Conservation (phyloP, 2,329 filamentous ascomycete species). For the Passalora sequoiae region DNA sequence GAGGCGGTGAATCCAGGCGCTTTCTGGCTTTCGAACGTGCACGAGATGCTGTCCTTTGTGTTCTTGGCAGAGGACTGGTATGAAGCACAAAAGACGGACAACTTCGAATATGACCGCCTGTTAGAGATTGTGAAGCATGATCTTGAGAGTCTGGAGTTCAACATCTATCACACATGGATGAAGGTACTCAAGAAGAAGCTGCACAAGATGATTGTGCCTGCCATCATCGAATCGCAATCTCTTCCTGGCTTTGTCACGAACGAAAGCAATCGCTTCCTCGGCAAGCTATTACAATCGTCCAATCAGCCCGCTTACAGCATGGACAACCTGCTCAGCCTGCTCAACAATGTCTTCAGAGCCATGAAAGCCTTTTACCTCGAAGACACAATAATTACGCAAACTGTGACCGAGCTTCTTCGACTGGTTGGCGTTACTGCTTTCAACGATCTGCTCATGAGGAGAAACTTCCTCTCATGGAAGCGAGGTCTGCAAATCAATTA, state of each 20-base stretch:
- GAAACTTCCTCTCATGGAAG: conserved; percentile 99
- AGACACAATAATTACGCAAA: conserved; percentile 92
- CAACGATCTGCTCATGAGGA: conserved; percentile 94
- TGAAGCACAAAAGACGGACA: conserved; percentile 97
- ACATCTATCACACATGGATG: conserved; percentile 99
- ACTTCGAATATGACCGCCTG: conserved; percentile 96
- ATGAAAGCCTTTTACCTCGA: conserved; percentile 99
- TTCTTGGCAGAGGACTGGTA: conserved; percentile 99
- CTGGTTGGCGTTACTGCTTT: conserved; percentile 96
- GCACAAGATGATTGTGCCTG: conserved; percentile 98
- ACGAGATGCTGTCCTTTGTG: conserved; percentile 99
- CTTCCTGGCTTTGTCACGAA: conserved; percentile 97
- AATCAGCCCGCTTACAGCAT: conserved; percentile 96
- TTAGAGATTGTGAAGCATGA: conserved; percentile 99
- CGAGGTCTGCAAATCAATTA: conserved; percentile 99
- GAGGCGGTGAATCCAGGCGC: conserved; percentile 95
- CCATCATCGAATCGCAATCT: conserved; percentile 98
- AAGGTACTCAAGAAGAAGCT: conserved; percentile 99
- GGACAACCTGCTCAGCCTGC: conserved; percentile 91
- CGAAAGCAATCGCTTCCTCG: conserved; percentile 95
- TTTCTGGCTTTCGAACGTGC: conserved; percentile 98
- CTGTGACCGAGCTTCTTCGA: conserved; percentile 84
- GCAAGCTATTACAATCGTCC: conserved; percentile 88
- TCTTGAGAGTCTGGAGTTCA: conserved; percentile 95
- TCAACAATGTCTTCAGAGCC: conserved; percentile 96